A percentile compares a stretch with the other conserved stretches of the same genome.
phyloP scores from a whole-genome alignment of 371 early-diverging fungal genomes.

The Syncephalastrum monosporum region DNA sequence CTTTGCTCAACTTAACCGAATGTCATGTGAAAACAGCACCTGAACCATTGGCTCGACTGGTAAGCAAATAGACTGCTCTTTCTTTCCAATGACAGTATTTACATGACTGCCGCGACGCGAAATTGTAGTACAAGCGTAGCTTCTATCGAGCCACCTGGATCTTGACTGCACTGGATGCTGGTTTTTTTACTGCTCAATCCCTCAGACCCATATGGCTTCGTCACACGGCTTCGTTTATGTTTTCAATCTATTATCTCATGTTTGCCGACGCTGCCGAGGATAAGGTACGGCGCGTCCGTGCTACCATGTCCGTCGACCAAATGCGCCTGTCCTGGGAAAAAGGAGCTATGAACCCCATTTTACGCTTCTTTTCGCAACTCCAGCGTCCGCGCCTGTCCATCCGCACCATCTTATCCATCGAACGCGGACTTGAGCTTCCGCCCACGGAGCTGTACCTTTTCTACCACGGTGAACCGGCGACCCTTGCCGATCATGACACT shows the following conservation, averaged over 20 bases:
- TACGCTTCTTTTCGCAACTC: constrained; percentile 54
- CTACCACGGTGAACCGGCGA: constrained; percentile 40
- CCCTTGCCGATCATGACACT: constrained; percentile 47
- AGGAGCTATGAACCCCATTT: constrained; percentile 60
- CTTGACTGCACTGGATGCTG: constrained; percentile 90
- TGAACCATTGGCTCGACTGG: constrained; percentile 67
- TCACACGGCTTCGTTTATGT: constrained; percentile 74
- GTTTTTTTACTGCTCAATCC: constrained; percentile 90
- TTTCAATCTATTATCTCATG: constrained; percentile 82
- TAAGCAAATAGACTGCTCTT: constrained; percentile 14
- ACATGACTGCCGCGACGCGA: too few species aligned
- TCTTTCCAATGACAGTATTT: constrained; percentile 1
- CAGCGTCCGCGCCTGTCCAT: constrained; percentile 57
- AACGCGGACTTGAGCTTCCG: constrained; percentile 42
- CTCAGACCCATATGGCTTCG: constrained; percentile 74
- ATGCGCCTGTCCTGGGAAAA: constrained; percentile 94
- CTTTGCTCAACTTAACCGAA: not conserved
- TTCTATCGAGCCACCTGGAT: constrained; percentile 94
- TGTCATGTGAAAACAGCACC: constrained; percentile 46
- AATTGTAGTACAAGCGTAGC: constrained; percentile 79
- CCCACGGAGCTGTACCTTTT: constrained; percentile 53
- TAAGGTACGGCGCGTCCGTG: constrained; percentile 79
- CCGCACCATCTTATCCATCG: constrained; percentile 53
- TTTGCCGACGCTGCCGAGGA: constrained; percentile 85
- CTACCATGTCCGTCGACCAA: constrained; percentile 81